Conservation (phyloP, 768 basidiomycete genomes). For the Naganishia friedmannii region DNA sequence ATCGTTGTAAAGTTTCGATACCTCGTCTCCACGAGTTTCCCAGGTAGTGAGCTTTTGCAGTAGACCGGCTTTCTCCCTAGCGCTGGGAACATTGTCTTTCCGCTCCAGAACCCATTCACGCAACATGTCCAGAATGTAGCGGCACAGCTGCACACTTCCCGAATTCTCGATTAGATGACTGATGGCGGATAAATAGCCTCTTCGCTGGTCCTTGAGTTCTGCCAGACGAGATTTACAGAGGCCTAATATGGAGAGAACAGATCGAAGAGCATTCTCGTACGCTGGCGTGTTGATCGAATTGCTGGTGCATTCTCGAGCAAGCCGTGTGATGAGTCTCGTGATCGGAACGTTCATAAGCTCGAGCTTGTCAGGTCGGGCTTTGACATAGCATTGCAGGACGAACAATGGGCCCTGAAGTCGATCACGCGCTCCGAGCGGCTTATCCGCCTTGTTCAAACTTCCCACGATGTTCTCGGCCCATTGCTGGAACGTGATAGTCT, state of each 20-base stretch:
- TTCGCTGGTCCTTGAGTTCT: conserved; percentile 79
- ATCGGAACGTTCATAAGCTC: conserved; percentile 73
- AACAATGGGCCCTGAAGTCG: conserved; percentile 71
- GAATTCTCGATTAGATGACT: conserved; percentile 85
- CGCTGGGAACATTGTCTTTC: conserved; percentile 76
- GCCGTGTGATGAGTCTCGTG: conserved; percentile 77
- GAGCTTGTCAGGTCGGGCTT: conserved; percentile 74
- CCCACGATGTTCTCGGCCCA: conserved; percentile 39
- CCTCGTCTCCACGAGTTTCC: conserved; percentile 70
- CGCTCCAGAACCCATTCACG: conserved; percentile 84
- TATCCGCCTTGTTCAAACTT: conserved; percentile 45
- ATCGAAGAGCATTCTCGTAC: conserved; percentile 56
- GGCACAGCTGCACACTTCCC: conserved; percentile 71
- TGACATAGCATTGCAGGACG: conserved; percentile 80
- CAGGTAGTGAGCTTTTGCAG: conserved; percentile 82
- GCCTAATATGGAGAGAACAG: conserved; percentile 69
- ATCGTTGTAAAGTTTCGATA: conserved; percentile 63
- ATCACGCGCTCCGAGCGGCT: conserved; percentile 39
- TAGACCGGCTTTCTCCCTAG: conserved; percentile 90
- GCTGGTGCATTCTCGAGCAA: conserved; percentile 82
- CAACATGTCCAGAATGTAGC: conserved; percentile 78
- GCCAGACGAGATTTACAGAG: conserved; percentile 78
- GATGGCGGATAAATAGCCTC: conserved; percentile 72
- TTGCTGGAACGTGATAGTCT: conserved; percentile 30
- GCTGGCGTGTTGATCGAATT: conserved; percentile 41